Evolutionary conservation across 1,284 basidiomycete genomes (phyloP).

Genomic region (Leccinum fallax): DNA sequence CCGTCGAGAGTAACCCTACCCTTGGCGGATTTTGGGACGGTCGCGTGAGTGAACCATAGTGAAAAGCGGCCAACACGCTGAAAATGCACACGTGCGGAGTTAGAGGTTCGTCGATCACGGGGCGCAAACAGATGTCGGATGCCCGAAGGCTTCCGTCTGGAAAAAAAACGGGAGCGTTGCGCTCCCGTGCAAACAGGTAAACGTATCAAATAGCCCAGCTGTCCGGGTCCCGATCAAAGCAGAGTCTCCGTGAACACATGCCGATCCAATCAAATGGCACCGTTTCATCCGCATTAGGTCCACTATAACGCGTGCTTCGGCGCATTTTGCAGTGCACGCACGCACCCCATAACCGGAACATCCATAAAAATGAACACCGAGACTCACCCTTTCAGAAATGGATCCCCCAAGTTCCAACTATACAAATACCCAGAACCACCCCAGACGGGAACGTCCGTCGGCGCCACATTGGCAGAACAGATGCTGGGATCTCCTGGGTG

Average conservation of each 20-base stretch:
- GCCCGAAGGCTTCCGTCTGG: conserved; percentile 14
- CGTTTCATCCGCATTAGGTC: conserved; percentile 13
- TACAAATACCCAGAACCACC: conserved; percentile 48
- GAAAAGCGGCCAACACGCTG: conserved; percentile 57
- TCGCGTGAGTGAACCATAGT: conserved; percentile 66
- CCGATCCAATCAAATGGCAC: background rate
- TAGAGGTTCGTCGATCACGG: background rate
- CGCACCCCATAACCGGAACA: background rate
- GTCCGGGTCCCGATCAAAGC: conserved; percentile 3
- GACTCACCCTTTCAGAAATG: conserved; percentile 54
- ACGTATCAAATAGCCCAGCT: background rate
- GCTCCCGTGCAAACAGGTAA: background rate
- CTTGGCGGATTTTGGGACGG: conserved; percentile 65
- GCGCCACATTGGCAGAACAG: conserved; percentile 52
- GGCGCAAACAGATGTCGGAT: conserved; percentile 11
- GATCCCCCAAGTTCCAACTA: conserved; percentile 57
- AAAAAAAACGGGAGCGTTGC: background rate
- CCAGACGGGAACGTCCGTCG: conserved; percentile 52
- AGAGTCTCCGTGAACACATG: conserved; percentile 1
- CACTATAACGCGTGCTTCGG: conserved; percentile 3
- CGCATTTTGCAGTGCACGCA: background rate
- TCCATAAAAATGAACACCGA: background rate
- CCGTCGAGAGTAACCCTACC: conserved; percentile 71
- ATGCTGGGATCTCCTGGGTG: conserved; percentile 40
- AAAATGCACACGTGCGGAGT: background rate